Evolutionary conservation across 1,284 basidiomycete species (phyloP).

Genomic region (Puccinia triticina): DNA sequence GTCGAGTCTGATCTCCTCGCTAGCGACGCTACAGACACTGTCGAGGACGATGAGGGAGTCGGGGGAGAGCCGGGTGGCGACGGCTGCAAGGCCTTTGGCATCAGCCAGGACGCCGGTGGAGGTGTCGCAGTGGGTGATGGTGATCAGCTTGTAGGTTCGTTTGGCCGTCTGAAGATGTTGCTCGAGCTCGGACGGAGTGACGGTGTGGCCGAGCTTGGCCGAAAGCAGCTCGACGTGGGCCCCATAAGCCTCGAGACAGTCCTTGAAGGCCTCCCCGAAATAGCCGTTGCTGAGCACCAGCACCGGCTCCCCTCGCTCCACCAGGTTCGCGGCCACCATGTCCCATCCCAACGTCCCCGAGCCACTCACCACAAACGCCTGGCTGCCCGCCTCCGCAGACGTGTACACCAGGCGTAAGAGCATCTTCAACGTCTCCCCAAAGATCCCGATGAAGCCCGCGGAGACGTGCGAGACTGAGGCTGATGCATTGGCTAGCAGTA

Average conservation of each 20-base stretch:
- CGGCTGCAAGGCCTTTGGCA: slow-evolving; percentile 74
- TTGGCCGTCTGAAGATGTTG: slow-evolving; percentile 67
- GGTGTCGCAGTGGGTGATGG: slow-evolving; percentile 81
- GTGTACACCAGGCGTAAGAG: slow-evolving; percentile 74
- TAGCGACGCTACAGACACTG: slow-evolving; percentile 92
- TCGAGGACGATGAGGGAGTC: slow-evolving; percentile 84
- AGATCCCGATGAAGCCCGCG: slow-evolving; percentile 83
- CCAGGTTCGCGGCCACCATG: slow-evolving; percentile 77
- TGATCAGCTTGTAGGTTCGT: slow-evolving; percentile 79
- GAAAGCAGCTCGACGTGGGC: slow-evolving; percentile 84
- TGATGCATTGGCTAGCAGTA: slow-evolving; percentile 79
- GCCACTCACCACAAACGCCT: slow-evolving; percentile 88
- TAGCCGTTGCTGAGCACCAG: slow-evolving; percentile 68
- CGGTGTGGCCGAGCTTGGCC: slow-evolving; percentile 78
- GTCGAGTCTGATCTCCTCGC: slow-evolving; percentile 91
- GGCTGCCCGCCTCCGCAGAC: slow-evolving; percentile 67
- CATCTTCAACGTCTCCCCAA: slow-evolving; percentile 88
- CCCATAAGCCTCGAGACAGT: slow-evolving; percentile 79
- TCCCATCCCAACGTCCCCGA: slow-evolving; percentile 92
- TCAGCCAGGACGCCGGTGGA: slow-evolving; percentile 77
- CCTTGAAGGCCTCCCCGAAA: slow-evolving; percentile 80
- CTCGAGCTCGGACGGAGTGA: slow-evolving; percentile 69
- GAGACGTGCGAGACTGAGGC: slow-evolving; percentile 89
- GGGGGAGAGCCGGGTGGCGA: slow-evolving; percentile 78
- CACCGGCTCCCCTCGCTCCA: slow-evolving; percentile 75